Base-by-base conservation (phyloP, 2,329 filamentous ascomycete species). In the Bertia moriformis region DNA sequence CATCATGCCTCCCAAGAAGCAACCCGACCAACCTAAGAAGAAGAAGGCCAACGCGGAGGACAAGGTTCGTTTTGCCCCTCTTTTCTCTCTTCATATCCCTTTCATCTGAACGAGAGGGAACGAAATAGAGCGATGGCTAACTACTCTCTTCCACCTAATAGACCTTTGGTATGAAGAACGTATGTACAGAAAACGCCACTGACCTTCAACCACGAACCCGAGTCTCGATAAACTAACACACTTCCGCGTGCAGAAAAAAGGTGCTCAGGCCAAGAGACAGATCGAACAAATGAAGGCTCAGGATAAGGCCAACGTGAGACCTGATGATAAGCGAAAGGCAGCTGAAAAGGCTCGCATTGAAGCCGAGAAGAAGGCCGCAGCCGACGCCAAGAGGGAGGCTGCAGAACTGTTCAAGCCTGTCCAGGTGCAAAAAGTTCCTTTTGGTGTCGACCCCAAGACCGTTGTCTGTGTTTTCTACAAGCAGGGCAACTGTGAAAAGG, bases 141-240 rank as follows among this genome's bases (percentile, higher is more conserved):
- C 15, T 17, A 10, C 17, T 10, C 15, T 35, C 15, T 35, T 27
- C 22, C 32, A 7, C 7, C 32, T 35, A 10, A 29, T n/a, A 89
- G 66, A 94, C 91, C 38, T 98, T 98, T 70, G 91, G 91, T 51
- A 96, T 98, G 91, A 98, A 98, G 67, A 98, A 98, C 58, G 22
- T 27, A 27, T n/a, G n/a, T n/a, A n/a, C n/a, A n/a, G n/a, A n/a
- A n/a, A n/a, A n/a, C 22, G 22, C n/a, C 22, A 27, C 22, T n/a
- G 22, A 27, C 22, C 22, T n/a, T n/a, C 22, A 27, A n/a, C n/a
- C 22, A 7, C 22, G 22, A 27, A 27, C 22, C 22, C n/a, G n/a
- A n/a, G 22, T n/a, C 22, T 27, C 22, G 22, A 27, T n/a, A 27
- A 7, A 27, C 22, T 27, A 27, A 27, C 22, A 27, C n/a, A n/a